Conservation (phyloP, 148 eudicot species). For the Drosera capensis region DNA sequence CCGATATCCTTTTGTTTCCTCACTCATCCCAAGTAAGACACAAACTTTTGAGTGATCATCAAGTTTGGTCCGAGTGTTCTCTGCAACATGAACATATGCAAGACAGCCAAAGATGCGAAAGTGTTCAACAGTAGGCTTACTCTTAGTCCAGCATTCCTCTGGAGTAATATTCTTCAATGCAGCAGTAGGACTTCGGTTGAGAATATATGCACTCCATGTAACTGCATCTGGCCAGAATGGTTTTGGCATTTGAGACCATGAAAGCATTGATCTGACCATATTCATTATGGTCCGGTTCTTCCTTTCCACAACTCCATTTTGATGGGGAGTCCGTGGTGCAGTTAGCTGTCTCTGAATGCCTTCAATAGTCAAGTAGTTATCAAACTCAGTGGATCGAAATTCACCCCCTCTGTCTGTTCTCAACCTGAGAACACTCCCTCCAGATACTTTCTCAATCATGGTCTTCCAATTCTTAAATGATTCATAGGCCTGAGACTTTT, state of each 20-base stretch:
- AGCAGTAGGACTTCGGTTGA: neutral
- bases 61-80: neutral
- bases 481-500: slow-evolving; percentile 2
- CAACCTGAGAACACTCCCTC: neutral
- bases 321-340: neutral
- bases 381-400: slow-evolving; percentile 4
- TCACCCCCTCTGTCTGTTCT: slow-evolving; percentile 7
- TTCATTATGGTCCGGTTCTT: neutral
- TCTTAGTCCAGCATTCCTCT: neutral
- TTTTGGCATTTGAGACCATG: neutral
- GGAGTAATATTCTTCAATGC: neutral
- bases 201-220: neutral
- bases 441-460: slow-evolving; percentile 1
- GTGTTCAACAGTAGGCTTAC: neutral
- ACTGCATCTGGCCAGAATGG: neutral
- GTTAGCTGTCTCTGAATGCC: slow-evolving; percentile 1
- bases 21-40: slow-evolving; percentile 2
- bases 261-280: neutral
- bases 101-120: neutral
- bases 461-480: slow-evolving; percentile 3
- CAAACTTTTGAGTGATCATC: neutral
- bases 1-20: neutral
- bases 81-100: slow-evolving; percentile 2
- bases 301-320: neutral
- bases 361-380: neutral